Base-by-base conservation (phyloP, 768 basidiomycete genomes). In the Coprinellus micaceus region DNA sequence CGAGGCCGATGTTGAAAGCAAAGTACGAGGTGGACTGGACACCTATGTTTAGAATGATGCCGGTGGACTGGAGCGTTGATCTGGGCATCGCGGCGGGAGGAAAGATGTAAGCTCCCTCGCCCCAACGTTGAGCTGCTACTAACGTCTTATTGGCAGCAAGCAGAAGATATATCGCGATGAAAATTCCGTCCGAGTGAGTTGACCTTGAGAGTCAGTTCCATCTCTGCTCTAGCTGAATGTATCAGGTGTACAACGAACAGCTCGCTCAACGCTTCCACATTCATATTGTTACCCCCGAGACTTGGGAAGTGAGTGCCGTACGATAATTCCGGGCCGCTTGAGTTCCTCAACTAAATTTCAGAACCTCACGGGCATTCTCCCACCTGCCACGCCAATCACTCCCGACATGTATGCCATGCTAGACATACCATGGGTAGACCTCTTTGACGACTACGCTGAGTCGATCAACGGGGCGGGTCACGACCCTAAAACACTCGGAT, bases 281-380 rank as follows among this genome's bases (percentile, higher is more conserved):
- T 10, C 62, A 61, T 21, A 60, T 63, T 25, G 12, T 63, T 17
- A 25, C 60, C 39, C 55, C 62, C 3, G 61, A 61, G 21, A 15
- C n/a, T 12, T 63, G 62, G 62, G 62, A 63, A 60, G 62, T 60
- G 13, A 13, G 33, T 33, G n/a, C n/a, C n/a, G n/a, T n/a, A n/a
- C 33, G 33, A 33, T 33, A 33, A 33, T 33, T 33, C 7, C 7
- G 7, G 6, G 7, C 33, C 13, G 13, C 13, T 33, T 33, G 33
- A 33, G 33, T 33, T 6, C 6, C 33, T 33, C 33, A 33, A 33
- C 52, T n/a, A 5, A 30, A 4, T 21, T 4, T 15, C 10, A 41
- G 52, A 40, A 53, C 37, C 36, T 41, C 36, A 22, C 17, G 3
- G 41, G 37, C 25, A 36, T 53, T 24, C 33, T 33, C 6, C 33